Evolutionary conservation across 305 asterid genomes (phyloP), one percentile per base, ranked within the genome.

Genomic region (Fraxinus platypoda): DNA sequence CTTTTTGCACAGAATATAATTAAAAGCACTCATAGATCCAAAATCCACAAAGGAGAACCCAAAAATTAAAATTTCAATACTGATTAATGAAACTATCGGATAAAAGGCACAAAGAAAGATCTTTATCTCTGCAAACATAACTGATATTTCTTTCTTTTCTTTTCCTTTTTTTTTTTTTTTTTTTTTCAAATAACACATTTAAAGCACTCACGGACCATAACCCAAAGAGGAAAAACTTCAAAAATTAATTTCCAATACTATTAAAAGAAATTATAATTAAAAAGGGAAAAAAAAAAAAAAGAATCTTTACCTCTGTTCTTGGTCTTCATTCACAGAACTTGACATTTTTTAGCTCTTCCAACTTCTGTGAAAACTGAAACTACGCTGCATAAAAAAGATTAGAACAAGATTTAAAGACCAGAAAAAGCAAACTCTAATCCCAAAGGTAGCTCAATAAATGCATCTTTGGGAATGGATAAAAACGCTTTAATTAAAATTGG

Each of bases 261-360:
- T 15, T 31, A 76, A 85, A 79, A 25, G 19, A 35, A 9, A 64
- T 64, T 68, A 46, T 75, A 70, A n/a, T 41, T 46, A 41, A 72
- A 0, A 31, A 31, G 31, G 31, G 0, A 31, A 31, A 31, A 3
- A 31, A 31, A 31, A 31, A 31, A 33, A 54, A 35, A 75, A 13
- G 37, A 26, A 11, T 3, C 25, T 25, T 66, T 84, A 93, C 98
- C 94, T 89, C 84, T 85, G 91, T 85, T 88, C 92, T 80, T 87
- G 94, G 88, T 91, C 92, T 88, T 86, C 88, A 80, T 83, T 87
- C 62, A 43, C 82, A 41, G 91, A 81, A 83, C 83, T 83, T 21
- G 93, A 82, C 94, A 92, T 92, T 80, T 81, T 80, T 73, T 4
- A 81, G 83, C 84, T 79, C 81, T 7, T 57, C 9, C 31, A 49